Evolutionary conservation across 768 basidiomycete genomes (phyloP), one percentile per base, ranked within the genome.

Genomic region (Agaricus subrufescens): DNA sequence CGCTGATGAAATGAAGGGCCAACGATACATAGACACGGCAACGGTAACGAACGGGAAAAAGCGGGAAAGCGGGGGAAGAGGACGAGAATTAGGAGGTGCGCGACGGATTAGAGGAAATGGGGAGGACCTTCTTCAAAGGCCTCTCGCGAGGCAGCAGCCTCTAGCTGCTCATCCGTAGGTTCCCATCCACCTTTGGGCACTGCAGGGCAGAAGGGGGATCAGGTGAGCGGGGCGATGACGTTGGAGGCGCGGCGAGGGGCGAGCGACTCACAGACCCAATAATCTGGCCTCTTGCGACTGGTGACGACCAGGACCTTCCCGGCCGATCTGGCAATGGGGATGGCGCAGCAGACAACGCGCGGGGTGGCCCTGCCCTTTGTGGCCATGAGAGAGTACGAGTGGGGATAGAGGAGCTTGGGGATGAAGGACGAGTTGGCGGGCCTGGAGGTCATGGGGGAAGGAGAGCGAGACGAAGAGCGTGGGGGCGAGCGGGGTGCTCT

Each of bases 131-230:
- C 91, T 89, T 94, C 91, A 72, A 88, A 79, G 75, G 91, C 91
- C 84, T 94, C 91, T 72, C 91, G 83, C 66, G 84, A 87, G 75
- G 91, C 91, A 69, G 91, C 91, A 75, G 84, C 86, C 79, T 92
- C 90, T 66, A 93, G 75, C 71, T 77, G 79, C 64, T 79, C 84
- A 80, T 94, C 91, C 56, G 86, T 79, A 62, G 83, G 75, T 73
- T 94, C 91, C 86, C 86, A 94, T 67, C 91, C 91, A 70, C 91
- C 91, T 78, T 94, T 94, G n/a, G 91, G 91, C 66, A 94, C 91
- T 93, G 67, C 19, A 50, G 52, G 1, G 57, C 52, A 56, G 30
- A 50, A 40, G 12, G 38, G 26, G 26, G 42, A 30, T 42, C 40
- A 40, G 23, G 50, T 25, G 39, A 58, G 46, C 14, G 46, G 9